phyloP scores from a whole-genome alignment of 768 basidiomycete genomes.

The Tephrocybe sp. region DNA sequence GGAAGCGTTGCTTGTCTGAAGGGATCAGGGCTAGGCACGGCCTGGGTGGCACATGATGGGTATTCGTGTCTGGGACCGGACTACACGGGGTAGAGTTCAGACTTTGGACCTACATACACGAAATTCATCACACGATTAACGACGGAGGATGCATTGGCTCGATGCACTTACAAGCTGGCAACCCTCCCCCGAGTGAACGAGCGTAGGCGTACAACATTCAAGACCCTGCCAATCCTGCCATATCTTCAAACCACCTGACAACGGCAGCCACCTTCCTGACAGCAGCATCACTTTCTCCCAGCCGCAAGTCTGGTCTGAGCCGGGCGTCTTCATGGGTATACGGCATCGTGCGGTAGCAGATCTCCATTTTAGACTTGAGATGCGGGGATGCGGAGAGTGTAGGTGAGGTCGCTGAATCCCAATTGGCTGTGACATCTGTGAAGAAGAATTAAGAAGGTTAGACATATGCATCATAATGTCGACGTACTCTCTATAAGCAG shows the following conservation, averaged over 20 bases:
- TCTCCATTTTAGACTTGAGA: conserved; percentile 57
- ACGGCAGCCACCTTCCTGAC: conserved; percentile 68
- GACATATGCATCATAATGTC: background rate
- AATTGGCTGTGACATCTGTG: conserved; percentile 53
- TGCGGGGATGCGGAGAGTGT: conserved; percentile 69
- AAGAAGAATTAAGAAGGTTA: conserved; percentile 6
- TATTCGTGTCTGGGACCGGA: too few relatives aligned
- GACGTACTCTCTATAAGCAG: conserved; percentile 67
- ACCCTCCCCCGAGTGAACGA: too few relatives aligned
- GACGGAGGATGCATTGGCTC: too few relatives aligned
- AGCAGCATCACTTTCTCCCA: conserved; percentile 67
- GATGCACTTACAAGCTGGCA: too few relatives aligned
- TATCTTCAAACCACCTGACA: conserved; percentile 71
- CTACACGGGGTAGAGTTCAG: too few relatives aligned
- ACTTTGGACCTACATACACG: too few relatives aligned
- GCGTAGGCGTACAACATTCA: background rate
- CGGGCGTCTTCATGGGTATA: conserved; percentile 55
- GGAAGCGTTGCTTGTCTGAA: too few relatives aligned
- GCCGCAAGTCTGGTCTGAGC: conserved; percentile 70
- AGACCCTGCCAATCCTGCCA: conserved; percentile 52
- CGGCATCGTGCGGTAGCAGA: conserved; percentile 82
- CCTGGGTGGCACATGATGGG: too few relatives aligned
- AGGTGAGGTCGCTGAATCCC: conserved; percentile 43
- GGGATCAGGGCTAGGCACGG: too few relatives aligned
- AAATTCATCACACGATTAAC: too few relatives aligned